Conservation (phyloP, 2,329 filamentous ascomycete genomes). For the Cladophialophora carrionii region DNA sequence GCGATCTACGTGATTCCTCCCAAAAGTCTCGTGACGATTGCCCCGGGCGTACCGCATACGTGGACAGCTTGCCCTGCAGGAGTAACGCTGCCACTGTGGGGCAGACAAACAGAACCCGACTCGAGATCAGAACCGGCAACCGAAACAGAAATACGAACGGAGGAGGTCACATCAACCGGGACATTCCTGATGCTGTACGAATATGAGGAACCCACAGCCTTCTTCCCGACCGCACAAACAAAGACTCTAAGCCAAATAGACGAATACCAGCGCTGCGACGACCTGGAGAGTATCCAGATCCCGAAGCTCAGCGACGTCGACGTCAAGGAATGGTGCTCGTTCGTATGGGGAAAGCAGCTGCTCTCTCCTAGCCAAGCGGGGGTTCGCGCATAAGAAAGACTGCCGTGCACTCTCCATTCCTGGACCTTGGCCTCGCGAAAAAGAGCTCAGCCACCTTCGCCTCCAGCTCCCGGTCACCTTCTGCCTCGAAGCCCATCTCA, state of each 20-base stretch:
- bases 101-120: neutral
- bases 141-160: neutral
- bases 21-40: slow-evolving; percentile 29
- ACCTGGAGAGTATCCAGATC: slow-evolving; percentile 24
- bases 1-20: slow-evolving; percentile 32
- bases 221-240: slow-evolving; percentile 29
- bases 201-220: slow-evolving; percentile 32
- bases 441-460: neutral
- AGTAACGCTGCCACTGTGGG: slow-evolving; percentile 19
- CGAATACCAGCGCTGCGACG: slow-evolving; percentile 25
- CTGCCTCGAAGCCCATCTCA: neutral
- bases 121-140: neutral
- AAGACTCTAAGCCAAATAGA: slow-evolving; percentile 17
- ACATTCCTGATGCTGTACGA: slow-evolving; percentile 34
- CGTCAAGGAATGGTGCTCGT: slow-evolving; percentile 20
- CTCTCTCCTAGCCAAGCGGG: neutral
- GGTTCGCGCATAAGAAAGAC: neutral
- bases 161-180: slow-evolving; percentile 17
- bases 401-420: neutral
- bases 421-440: neutral
- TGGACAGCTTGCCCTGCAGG: slow-evolving; percentile 33
- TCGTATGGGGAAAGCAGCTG: slow-evolving; percentile 10
- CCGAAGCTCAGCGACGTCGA: slow-evolving; percentile 16
- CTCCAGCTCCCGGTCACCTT: neutral
- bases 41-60: slow-evolving; percentile 31